Conservation (phyloP, 805 yeast genomes). For the Candida nanaspora region DNA sequence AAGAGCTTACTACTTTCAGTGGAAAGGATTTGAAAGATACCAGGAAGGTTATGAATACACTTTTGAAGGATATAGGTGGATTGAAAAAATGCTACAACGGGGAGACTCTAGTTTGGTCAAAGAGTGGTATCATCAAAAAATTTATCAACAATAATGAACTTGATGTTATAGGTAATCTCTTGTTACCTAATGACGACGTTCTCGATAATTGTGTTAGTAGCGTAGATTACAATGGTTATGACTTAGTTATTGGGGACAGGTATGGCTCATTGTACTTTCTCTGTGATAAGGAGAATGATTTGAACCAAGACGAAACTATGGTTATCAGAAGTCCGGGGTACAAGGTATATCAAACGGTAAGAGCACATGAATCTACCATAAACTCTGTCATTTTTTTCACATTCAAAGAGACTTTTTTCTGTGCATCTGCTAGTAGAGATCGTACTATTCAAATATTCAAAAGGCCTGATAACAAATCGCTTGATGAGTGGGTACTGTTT, state of each 20-base stretch:
- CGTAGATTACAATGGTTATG: constrained; percentile 25
- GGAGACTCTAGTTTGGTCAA: constrained; percentile 34
- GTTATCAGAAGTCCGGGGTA: constrained; percentile 4
- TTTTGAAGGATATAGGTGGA: constrained; percentile 32
- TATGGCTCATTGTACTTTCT: constrained; percentile 34
- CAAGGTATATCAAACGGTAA: constrained; percentile 20
- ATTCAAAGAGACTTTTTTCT: constrained; percentile 20
- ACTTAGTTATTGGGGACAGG: constrained; percentile 41
- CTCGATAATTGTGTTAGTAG: constrained; percentile 35
- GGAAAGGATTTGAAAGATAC: constrained; percentile 11
- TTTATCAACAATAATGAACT: constrained; percentile 9
- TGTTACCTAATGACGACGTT: constrained; percentile 24
- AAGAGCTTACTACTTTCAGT: constrained; percentile 27
- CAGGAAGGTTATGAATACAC: constrained; percentile 25
- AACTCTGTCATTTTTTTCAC: constrained; percentile 36
- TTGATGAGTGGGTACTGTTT: constrained; percentile 38
- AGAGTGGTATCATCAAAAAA: constrained; percentile 31
- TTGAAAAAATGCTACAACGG: constrained; percentile 26
- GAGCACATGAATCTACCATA: constrained; percentile 46
- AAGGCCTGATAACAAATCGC: constrained; percentile 5
- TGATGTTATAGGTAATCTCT: constrained; percentile 6
- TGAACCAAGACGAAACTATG: constrained; percentile 8
- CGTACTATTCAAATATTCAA: constrained; percentile 53
- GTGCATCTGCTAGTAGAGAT: constrained; percentile 50
- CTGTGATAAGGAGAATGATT: too few species aligned